A percentile compares a stretch with the other conserved stretches of the same genome.
Evolutionary conservation across 768 basidiomycete genomes (phyloP).

Genomic region (Lentinula aciculospora): DNA sequence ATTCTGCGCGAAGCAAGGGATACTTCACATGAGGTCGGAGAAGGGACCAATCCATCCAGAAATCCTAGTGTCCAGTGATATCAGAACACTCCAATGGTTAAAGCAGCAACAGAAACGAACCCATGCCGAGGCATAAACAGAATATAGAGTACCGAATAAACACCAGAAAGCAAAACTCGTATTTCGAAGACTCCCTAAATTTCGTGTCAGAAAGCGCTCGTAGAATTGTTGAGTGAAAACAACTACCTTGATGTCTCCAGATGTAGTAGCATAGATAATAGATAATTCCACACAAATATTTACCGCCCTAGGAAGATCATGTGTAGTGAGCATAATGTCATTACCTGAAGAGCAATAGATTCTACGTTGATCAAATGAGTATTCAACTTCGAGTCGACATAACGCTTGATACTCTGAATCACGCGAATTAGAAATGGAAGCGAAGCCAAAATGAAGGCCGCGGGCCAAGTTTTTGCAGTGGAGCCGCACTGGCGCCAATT

Average conservation of each 20-base stretch:
- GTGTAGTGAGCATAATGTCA: conserved; percentile 1
- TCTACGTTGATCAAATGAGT: conserved; percentile 87
- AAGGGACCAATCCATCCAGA: conserved; percentile 91
- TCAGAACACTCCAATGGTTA: not conserved
- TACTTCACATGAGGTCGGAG: conserved; percentile 51
- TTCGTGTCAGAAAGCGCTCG: not conserved
- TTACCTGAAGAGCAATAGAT: not conserved
- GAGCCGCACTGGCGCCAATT: conserved; percentile 45
- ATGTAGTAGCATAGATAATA: conserved; percentile 64
- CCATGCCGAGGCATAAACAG: conserved; percentile 76
- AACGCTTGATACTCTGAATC: conserved; percentile 85
- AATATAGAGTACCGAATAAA: conserved; percentile 54
- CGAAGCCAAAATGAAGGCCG: conserved; percentile 50
- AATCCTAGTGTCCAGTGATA: conserved; percentile 45
- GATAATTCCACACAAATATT: conserved; percentile 68
- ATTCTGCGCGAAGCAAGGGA: conserved; percentile 63
- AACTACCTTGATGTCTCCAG: conserved; percentile 68
- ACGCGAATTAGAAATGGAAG: conserved; percentile 75
- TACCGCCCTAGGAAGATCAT: conserved; percentile 59
- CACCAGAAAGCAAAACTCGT: conserved; percentile 64
- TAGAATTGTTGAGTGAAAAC: not conserved
- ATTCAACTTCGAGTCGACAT: conserved; percentile 61
- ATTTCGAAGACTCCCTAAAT: conserved; percentile 30
- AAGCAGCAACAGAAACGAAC: conserved; percentile 32
- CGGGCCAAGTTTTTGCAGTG: conserved; percentile 49